Evolutionary conservation across 352 stramenopile species (phyloP).

Genomic region (Pythium brachiatum): DNA sequence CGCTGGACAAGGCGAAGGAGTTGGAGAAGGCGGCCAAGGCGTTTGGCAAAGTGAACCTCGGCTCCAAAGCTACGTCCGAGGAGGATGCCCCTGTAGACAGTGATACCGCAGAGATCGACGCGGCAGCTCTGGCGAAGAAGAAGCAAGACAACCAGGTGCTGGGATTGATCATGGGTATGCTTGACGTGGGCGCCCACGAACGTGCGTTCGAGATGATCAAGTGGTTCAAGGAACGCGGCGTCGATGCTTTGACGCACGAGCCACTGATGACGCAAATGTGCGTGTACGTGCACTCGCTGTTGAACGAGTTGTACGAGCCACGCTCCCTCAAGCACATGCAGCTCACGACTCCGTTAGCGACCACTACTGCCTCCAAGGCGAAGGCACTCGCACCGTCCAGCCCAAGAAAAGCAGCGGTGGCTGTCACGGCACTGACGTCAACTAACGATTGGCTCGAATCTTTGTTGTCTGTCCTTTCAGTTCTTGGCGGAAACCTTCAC

Average conservation of each 20-base stretch:
- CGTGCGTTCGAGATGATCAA: conserved; percentile 77
- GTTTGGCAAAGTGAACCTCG: conserved; percentile 78
- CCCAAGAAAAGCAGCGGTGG: neutral
- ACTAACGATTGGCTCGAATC: conserved; percentile 44
- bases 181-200: conserved; percentile 66
- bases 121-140: conserved; percentile 18
- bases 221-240: conserved; percentile 66
- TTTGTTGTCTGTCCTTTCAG: conserved; percentile 58
- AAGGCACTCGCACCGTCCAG: neutral
- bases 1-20: conserved; percentile 39
- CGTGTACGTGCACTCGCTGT: conserved; percentile 59
- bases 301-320: conserved; percentile 50
- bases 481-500: conserved; percentile 65
- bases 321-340: conserved; percentile 54
- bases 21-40: conserved; percentile 55
- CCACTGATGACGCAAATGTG: conserved; percentile 67
- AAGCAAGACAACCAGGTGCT: conserved; percentile 76
- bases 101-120: conserved; percentile 26
- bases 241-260: conserved; percentile 65
- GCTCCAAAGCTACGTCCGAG: conserved; percentile 30
- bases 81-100: conserved; percentile 24
- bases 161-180: conserved; percentile 73
- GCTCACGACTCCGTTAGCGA: conserved; percentile 23
- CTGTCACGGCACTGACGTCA: conserved; percentile 36
- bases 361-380: neutral